Base-by-base conservation (phyloP, 2,329 filamentous ascomycete species). In the Aspergillus ochraceoroseus region DNA sequence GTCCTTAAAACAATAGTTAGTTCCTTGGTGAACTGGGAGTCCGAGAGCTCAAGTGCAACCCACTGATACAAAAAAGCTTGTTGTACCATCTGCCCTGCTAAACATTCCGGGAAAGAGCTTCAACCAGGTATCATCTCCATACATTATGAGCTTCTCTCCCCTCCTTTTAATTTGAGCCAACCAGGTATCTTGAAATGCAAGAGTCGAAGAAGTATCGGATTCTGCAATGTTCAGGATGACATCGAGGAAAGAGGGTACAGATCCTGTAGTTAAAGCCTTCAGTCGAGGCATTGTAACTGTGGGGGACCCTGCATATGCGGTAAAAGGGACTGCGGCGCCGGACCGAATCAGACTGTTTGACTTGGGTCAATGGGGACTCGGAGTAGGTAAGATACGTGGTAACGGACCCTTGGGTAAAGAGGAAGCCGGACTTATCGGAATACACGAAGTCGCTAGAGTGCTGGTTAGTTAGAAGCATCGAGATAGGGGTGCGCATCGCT, bases 211-310 rank as follows among this genome's bases (percentile, higher is more conserved):
- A 2, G 87, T 90, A 61, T 98, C 92, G 12, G 82, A 88, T 66
- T 98, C 92, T 50, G 94, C 87, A 61, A 98, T 87, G 60, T 96
- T 98, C 44, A 98, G 75, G 47, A 98, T 94, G 11, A 95, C 84
- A 63, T 98, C 92, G 45, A 96, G 79, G 64, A 98, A 98, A 2
- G 90, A 96, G 2, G 92, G 92, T n/a, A 95, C 92, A 1, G 90
- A 95, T 46, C 92, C 92, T 1, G 92, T 96, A 1, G 92, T 98
- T 49, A 98, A 88, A 33, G 92, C 88, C 69, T 98, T 98, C 56
- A 98, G 82, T 47, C 90, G 82, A 28, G 92, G 92, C 92, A 98
- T 96, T 12, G 92, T 98, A 47, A 98, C 90, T 5, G 92, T 98
- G 2, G 92, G 92, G 36, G 94, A 88, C n/a, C 87, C 85, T 12